A percentile compares a stretch with the other conserved stretches of the same genome.
These are phyloP conservation scores for Aspergillus candidus DNA, from an alignment of 2,329 filamentous ascomycete species.

Conservation along the genomic window DNA sequence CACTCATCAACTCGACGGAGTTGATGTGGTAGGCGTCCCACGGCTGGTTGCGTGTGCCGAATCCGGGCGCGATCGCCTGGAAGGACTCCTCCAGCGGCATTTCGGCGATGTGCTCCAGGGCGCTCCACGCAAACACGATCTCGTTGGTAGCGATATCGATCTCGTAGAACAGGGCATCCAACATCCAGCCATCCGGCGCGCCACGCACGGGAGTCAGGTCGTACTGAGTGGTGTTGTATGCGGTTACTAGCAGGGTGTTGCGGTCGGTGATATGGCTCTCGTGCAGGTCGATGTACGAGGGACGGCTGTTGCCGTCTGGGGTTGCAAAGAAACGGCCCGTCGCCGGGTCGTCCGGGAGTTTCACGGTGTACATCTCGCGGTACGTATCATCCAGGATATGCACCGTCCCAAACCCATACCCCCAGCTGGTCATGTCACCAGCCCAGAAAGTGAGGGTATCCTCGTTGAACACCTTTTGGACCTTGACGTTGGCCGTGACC, in stretches of 20 bases:
- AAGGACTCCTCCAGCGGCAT: slow-evolving; percentile 26
- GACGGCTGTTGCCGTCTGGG: slow-evolving; percentile 12
- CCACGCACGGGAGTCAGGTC: slow-evolving; percentile 24
- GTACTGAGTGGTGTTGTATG: slow-evolving; percentile 24
- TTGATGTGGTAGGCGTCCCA: slow-evolving; percentile 36
- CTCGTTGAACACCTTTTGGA: slow-evolving; percentile 28
- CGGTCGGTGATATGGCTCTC: slow-evolving; percentile 28
- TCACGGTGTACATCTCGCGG: slow-evolving; percentile 28
- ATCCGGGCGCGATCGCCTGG: slow-evolving; percentile 17
- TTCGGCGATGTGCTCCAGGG: slow-evolving; percentile 21
- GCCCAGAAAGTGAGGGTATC: slow-evolving; percentile 35
- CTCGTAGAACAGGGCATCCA: slow-evolving; percentile 25
- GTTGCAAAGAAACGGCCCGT: slow-evolving; percentile 14
- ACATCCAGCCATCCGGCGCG: slow-evolving; percentile 22
- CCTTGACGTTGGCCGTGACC: slow-evolving; percentile 29
- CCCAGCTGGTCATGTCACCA: slow-evolving; percentile 22
- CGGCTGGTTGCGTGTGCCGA: slow-evolving; percentile 18
- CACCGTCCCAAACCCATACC: slow-evolving; percentile 25
- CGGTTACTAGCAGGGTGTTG: slow-evolving; percentile 31
- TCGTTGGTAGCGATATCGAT: slow-evolving; percentile 24
- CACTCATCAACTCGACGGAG: slow-evolving; percentile 25
- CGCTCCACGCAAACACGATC: slow-evolving; percentile 24
- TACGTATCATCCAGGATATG: slow-evolving; percentile 32
- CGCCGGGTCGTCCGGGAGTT: slow-evolving; percentile 14
- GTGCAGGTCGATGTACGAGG: slow-evolving; percentile 32